Conservation (phyloP, 371 early-diverging fungal species). For the Umbelopsis sp. region DNA sequence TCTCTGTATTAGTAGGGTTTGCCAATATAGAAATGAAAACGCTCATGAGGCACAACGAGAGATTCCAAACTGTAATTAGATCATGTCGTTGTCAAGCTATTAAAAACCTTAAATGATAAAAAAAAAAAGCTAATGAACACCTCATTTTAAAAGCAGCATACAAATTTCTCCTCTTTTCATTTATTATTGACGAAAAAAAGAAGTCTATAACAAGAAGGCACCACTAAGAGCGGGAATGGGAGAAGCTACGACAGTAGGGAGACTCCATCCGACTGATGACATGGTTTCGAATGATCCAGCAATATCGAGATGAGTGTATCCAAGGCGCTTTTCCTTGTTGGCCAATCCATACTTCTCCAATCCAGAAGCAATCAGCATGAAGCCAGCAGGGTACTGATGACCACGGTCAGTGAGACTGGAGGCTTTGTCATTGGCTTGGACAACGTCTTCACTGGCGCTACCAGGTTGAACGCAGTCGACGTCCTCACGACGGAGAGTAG, state of each 20-base stretch:
- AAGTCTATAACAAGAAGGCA: constrained; percentile 64
- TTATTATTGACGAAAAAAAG: neutral
- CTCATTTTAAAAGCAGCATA: too few relatives aligned
- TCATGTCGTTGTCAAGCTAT: too few relatives aligned
- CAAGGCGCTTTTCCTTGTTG: constrained; percentile 63
- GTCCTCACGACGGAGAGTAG: constrained; percentile 86
- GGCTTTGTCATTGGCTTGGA: constrained; percentile 78
- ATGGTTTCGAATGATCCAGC: constrained; percentile 81
- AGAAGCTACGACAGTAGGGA: constrained; percentile 75
- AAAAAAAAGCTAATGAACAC: too few relatives aligned
- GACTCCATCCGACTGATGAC: constrained; percentile 65
- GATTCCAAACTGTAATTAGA: too few relatives aligned
- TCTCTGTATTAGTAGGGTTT: too few relatives aligned
- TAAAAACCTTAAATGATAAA: too few relatives aligned
- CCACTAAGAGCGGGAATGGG: constrained; percentile 79
- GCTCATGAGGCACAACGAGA: too few relatives aligned
- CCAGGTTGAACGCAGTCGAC: constrained; percentile 65
- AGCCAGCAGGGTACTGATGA: constrained; percentile 89
- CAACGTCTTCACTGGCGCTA: constrained; percentile 77
- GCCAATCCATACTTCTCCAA: constrained; percentile 73
- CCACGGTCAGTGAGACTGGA: constrained; percentile 80
- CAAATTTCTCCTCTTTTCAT: neutral
- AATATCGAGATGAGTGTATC: constrained; percentile 87
- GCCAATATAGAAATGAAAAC: too few relatives aligned
- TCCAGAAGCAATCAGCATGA: constrained; percentile 81